Conservation (phyloP, 192 early-diverging fungal species). For the Backusella parvicylindrica region DNA sequence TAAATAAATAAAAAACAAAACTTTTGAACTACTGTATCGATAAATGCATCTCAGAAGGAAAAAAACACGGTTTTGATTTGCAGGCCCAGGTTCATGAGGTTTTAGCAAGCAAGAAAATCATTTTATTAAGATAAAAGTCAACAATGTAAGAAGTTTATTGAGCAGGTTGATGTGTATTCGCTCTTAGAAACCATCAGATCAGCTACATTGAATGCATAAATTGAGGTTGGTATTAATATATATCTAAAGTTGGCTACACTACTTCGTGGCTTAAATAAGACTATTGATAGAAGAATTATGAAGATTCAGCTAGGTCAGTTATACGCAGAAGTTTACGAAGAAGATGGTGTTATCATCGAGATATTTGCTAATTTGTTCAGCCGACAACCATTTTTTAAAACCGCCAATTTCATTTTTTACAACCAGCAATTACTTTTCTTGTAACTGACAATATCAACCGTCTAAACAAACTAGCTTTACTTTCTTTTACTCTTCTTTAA, state of each 20-base stretch:
- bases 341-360: background rate
- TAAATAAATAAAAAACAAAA: too few relatives aligned
- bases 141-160: background rate
- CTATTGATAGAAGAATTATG: background rate
- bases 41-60: background rate
- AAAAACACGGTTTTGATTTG: background rate
- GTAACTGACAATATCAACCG: too few relatives aligned
- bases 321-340: background rate
- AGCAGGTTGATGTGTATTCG: background rate
- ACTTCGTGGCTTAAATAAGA: background rate
- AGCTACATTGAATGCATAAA: background rate
- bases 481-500: too few relatives aligned
- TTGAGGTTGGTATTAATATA: background rate
- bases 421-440: too few relatives aligned
- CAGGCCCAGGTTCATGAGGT: background rate
- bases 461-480: too few relatives aligned
- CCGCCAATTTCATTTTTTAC: too few relatives aligned
- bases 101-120: background rate
- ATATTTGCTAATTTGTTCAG: background rate
- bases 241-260: background rate
- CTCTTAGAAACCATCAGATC: background rate
- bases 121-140: constrained; percentile 1
- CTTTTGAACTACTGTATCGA: background rate
- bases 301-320: background rate
- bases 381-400: too few relatives aligned